Evolutionary conservation across 2,329 filamentous ascomycete species (phyloP), one percentile per base, ranked within the genome.

Genomic region (Fusarium sp.): DNA sequence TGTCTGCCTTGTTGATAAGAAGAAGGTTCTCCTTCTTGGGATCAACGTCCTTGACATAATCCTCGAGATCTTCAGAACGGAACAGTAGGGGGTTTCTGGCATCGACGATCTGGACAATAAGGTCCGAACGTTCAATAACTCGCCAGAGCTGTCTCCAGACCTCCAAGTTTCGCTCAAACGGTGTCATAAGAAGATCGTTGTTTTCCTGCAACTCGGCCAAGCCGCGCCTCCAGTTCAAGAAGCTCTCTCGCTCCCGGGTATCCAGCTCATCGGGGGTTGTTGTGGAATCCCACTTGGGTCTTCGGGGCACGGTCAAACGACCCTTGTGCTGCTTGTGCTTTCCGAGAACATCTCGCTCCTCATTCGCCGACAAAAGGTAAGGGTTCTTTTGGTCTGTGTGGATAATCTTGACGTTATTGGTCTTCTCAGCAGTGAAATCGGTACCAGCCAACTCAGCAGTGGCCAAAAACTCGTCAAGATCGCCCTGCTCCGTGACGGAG

Each of bases 351-450:
- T 86, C 88, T 71, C 89, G 85, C 83, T 99, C 94, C 77, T 99
- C 95, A 24, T 89, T 86, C 0, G 91, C 89, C 1, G 93, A 95
- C 19, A 99, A 84, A 7, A 99, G 83, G 73, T 95, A 99, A 1
- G 96, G 96, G 78, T 99, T 99, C 82, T 91, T 93, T 81, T 97
- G 94, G 78, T 97, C 94, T 70, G 90, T 91, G 78, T 99, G 96
- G 72, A 99, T 97, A 77, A 99, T 97, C 83, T 97, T 97, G 80
- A 98, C 92, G 76, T 96, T 98, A 82, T 95, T 98, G 88, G 97
- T 92, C 86, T 98, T 98, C 83, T 98, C 94, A 26, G 96, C 96
- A 1, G 95, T 98, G 80, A 99, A 99, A 78, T 99, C 96, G 70
- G 96, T 99, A 69, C 94, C 95, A n/a, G 96, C 96, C 72, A 99